Percentiles rank a stretch among this genome's conserved stretches.
Evolutionary conservation across 352 stramenopile genomes (phyloP).

Genomic region (Pythium monospermum): DNA sequence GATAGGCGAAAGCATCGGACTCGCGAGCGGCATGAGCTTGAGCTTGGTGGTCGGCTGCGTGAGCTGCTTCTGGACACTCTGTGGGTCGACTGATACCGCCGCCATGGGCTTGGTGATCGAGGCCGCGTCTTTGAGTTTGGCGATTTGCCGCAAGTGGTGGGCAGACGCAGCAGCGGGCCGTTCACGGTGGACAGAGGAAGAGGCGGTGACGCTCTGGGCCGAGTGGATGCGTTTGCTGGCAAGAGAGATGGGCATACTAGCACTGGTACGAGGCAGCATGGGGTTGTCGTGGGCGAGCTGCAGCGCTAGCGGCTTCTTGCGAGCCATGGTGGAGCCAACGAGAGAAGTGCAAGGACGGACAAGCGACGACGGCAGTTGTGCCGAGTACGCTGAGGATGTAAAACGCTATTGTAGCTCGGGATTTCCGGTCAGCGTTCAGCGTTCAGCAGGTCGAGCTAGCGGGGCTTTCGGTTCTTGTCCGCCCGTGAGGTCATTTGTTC

Average conservation of each 20-base stretch:
- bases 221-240: constrained; percentile 27
- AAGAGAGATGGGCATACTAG: constrained; percentile 33
- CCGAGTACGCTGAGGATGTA: too few species aligned
- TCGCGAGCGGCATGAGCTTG: constrained; percentile 1
- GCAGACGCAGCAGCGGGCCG: constrained; percentile 22
- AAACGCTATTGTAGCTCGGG: too few species aligned
- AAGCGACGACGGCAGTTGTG: neutral
- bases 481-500: too few species aligned
- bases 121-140: constrained; percentile 23
- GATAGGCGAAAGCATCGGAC: constrained; percentile 1
- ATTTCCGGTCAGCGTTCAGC: too few species aligned
- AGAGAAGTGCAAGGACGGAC: neutral
- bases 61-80: constrained; percentile 28
- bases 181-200: too few species aligned
- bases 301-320: constrained; percentile 13
- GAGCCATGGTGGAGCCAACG: constrained; percentile 2
- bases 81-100: constrained; percentile 19
- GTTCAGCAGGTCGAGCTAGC: too few species aligned
- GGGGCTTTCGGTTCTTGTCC: too few species aligned
- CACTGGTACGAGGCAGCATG: constrained; percentile 9
- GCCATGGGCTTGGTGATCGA: constrained; percentile 29
- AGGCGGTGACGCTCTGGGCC: constrained; percentile 28
- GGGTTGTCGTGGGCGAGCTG: constrained; percentile 22
- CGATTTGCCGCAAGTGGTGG: constrained; percentile 54
- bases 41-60: constrained; percentile 8